phyloP scores from a whole-genome alignment of 345 rosid genomes.

The Citrus sp. region DNA sequence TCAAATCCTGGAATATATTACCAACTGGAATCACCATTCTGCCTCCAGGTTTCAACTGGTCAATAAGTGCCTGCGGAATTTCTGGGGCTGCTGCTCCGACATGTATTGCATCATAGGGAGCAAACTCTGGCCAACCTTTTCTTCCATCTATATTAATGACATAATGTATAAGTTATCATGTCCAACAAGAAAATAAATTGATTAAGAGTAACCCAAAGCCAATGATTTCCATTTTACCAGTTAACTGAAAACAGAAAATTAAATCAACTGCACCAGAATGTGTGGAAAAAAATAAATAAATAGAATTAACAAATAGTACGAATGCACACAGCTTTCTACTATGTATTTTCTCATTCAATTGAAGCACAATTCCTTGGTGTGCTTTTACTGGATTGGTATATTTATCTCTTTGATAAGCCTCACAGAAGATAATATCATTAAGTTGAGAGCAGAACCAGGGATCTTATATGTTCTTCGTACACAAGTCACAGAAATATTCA shows the following conservation, averaged over 20 bases:
- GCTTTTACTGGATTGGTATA: neutral
- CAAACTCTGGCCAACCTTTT: constrained; percentile 79
- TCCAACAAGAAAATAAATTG: neutral
- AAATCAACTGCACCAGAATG: neutral
- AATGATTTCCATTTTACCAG: neutral
- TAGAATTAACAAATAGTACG: neutral
- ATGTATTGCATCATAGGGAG: constrained; percentile 90
- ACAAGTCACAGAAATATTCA: neutral
- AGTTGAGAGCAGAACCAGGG: neutral
- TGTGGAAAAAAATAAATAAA: neutral
- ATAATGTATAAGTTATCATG: neutral
- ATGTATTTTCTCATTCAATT: neutral
- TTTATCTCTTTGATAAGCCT: neutral
- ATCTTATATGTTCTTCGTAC: neutral
- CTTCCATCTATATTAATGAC: constrained; percentile 67
- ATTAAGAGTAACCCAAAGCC: neutral
- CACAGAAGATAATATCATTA: neutral
- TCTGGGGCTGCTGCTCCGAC: constrained; percentile 98
- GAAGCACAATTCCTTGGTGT: neutral
- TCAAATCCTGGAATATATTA: constrained; percentile 69
- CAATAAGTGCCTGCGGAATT: constrained; percentile 77
- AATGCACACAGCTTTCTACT: neutral
- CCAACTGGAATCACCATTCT: constrained; percentile 98
- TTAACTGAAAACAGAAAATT: neutral
- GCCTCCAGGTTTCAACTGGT: constrained; percentile 96